A percentile compares a stretch with the other conserved stretches of the same genome.
Conservation (phyloP, 2,329 filamentous ascomycete species). For the Pestalotiopsis fici region DNA sequence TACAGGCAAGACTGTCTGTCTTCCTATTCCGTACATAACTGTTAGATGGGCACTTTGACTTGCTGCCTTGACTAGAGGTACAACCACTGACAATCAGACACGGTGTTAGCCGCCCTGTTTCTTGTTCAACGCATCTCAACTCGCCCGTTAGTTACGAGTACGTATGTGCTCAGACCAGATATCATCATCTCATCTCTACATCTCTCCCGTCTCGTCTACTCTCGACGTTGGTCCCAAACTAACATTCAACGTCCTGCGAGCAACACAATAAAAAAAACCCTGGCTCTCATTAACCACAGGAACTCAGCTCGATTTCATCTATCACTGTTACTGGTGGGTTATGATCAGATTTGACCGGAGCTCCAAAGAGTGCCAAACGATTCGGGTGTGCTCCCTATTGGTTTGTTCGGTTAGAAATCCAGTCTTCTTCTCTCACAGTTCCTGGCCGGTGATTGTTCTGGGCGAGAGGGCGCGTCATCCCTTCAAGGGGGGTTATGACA, state of each 20-base stretch:
- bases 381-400: slow-evolving; percentile 6
- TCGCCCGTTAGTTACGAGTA: not conserved
- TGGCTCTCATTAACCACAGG: not conserved
- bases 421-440: not conserved
- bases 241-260: not conserved
- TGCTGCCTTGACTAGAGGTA: too few relatives aligned
- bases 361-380: slow-evolving; percentile 1
- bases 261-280: too few relatives aligned
- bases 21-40: not conserved
- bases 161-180: not conserved
- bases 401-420: not conserved
- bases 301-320: not conserved
- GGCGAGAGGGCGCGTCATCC: not conserved
- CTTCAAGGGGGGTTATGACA: not conserved
- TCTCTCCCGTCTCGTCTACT: not conserved
- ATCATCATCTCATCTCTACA: not conserved
- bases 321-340: not conserved
- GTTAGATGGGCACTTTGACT: too few relatives aligned
- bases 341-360: slow-evolving; percentile 4
- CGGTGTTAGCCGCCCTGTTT: not conserved
- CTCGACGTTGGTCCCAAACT: not conserved
- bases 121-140: not conserved
- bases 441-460: not conserved
- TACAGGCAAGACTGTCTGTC: not conserved
- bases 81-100: not conserved